Percentiles rank a stretch among this genome's conserved stretches.
Evolutionary conservation across 2,329 filamentous ascomycete species (phyloP).

Genomic region (Cytospora chrysosperma): DNA sequence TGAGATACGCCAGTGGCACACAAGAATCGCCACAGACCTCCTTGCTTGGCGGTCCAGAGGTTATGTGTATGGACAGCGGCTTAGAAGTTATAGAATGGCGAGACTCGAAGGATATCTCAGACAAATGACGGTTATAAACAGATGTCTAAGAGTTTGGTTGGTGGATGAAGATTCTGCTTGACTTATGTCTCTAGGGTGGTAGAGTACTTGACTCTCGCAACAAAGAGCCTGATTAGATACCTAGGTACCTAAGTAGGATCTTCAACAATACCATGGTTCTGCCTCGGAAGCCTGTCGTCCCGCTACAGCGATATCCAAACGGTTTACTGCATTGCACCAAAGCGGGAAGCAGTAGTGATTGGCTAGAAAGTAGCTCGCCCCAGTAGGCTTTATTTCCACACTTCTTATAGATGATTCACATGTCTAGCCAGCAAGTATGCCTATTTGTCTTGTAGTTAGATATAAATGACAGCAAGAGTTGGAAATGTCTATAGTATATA

Average conservation of each 20-base stretch:
- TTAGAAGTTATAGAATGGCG: background rate
- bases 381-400: background rate
- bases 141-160: background rate
- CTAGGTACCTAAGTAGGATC: too few species aligned
- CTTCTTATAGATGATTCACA: background rate
- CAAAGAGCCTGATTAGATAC: too few species aligned
- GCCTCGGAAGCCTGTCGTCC: background rate
- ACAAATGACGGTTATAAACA: background rate
- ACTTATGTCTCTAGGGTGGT: too few species aligned
- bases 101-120: background rate
- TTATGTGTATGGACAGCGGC: background rate
- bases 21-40: background rate
- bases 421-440: background rate
- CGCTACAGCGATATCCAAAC: background rate
- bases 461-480: background rate
- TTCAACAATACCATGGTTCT: background rate
- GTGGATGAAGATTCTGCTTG: too few species aligned
- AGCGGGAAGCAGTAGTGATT: conserved; percentile 6
- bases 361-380: background rate
- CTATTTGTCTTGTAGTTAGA: background rate
- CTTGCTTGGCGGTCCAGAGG: background rate
- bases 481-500: background rate
- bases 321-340: conserved; percentile 19
- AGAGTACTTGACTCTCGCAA: too few species aligned
- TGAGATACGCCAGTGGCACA: conserved; percentile 30